phyloP scores from a whole-genome alignment of 306 rosid species.

The Echinosophora koreensis region DNA sequence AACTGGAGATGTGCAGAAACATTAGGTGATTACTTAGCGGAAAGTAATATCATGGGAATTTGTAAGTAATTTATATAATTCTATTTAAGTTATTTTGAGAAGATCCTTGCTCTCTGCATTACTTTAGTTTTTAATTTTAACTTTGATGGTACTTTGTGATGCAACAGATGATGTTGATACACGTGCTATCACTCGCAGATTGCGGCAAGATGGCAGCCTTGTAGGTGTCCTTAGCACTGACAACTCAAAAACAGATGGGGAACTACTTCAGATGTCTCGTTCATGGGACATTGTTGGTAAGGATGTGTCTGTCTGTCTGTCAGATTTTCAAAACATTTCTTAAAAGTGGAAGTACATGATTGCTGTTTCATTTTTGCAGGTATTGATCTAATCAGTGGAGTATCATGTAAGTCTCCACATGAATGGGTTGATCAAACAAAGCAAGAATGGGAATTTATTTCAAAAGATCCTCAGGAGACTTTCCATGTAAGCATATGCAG shows the following conservation, averaged over 20 bases:
- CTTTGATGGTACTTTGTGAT: constrained; percentile 39
- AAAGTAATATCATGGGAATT: constrained; percentile 96
- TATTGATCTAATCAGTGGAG: constrained; percentile 92
- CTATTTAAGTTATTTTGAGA: background rate
- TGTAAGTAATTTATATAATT: constrained; percentile 64
- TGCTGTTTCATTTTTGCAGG: constrained; percentile 53
- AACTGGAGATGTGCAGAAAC: constrained; percentile 72
- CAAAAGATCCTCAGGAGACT: constrained; percentile 52
- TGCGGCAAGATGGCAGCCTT: constrained; percentile 95
- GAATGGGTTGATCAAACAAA: constrained; percentile 84
- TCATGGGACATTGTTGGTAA: constrained; percentile 34
- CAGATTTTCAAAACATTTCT: background rate
- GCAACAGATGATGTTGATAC: constrained; percentile 93
- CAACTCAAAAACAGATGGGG: constrained; percentile 77
- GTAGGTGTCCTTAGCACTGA: constrained; percentile 94
- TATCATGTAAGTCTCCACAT: constrained; percentile 81
- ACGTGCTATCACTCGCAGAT: constrained; percentile 91
- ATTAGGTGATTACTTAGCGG: constrained; percentile 81
- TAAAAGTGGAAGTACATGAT: background rate
- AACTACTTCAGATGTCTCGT: constrained; percentile 77
- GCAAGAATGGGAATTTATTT: constrained; percentile 75
- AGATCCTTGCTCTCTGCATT: background rate
- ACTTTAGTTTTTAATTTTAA: constrained; percentile 4
- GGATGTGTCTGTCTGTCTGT: background rate
- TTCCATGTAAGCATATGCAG: constrained; percentile 64